Percentiles rank a stretch among this genome's conserved stretches.
Conservation (phyloP, 148 eudicot genomes). For the Bassia scoparia region DNA sequence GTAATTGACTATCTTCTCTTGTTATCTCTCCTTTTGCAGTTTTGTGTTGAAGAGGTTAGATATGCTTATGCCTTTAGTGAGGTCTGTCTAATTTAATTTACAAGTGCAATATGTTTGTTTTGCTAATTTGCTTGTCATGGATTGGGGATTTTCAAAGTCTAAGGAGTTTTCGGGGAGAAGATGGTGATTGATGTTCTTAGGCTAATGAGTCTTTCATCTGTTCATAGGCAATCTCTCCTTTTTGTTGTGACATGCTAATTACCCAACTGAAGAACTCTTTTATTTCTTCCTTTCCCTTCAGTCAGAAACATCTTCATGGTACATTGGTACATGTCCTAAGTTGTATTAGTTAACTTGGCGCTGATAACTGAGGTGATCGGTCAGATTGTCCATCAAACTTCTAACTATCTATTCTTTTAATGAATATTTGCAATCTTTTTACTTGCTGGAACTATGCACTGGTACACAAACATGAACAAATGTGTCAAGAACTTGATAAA, state of each 20-base stretch:
- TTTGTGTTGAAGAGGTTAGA: neutral
- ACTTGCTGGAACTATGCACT: neutral
- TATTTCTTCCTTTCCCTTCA: neutral
- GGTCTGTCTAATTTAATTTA: no score
- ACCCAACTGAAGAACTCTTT: neutral
- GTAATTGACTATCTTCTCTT: conserved; percentile 33
- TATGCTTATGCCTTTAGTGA: neutral
- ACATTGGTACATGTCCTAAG: neutral
- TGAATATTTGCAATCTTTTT: no score
- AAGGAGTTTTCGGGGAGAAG: neutral
- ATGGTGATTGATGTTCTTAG: neutral
- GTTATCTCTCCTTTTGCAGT: conserved; percentile 4
- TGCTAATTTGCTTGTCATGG: neutral
- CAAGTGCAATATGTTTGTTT: neutral
- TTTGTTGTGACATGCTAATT: neutral
- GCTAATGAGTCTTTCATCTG: neutral
- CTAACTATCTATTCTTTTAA: no score
- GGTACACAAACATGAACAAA: neutral
- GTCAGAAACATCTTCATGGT: neutral
- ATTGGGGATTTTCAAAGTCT: neutral
- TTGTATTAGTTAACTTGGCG: no score
- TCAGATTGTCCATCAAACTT: no score
- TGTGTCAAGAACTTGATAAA: neutral
- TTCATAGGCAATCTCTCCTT: neutral
- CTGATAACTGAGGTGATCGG: neutral